phyloP scores from a whole-genome alignment of 1,284 basidiomycete genomes.

The Ustilago esculenta region DNA sequence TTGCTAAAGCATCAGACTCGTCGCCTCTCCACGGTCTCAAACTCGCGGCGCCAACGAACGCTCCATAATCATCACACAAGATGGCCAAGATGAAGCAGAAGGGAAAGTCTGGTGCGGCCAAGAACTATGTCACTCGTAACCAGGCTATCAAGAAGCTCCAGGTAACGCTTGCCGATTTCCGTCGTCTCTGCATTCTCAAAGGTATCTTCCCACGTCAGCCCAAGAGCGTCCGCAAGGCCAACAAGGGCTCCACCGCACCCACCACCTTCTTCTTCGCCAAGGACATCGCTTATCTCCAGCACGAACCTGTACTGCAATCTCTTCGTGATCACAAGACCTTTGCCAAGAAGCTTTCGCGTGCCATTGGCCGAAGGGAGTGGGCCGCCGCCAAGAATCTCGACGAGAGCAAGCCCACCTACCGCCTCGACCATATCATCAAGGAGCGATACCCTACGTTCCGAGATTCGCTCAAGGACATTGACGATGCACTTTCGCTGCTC shows the following conservation, averaged over 20 bases:
- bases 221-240: constrained; percentile 88
- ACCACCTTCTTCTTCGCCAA: constrained; percentile 99
- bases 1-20: not conserved
- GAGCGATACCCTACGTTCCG: constrained; percentile 98
- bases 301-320: constrained; percentile 95
- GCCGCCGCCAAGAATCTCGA: constrained; percentile 91
- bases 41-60: constrained; percentile 4
- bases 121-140: constrained; percentile 80
- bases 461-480: constrained; percentile 93
- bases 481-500: constrained; percentile 95
- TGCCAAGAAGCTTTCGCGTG: constrained; percentile 93
- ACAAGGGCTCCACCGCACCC: constrained; percentile 95
- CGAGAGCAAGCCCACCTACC: constrained; percentile 78
- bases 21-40: constrained; percentile 1
- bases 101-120: constrained; percentile 78
- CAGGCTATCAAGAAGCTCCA: constrained; percentile 77
- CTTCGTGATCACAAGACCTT: constrained; percentile 98
- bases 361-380: constrained; percentile 94
- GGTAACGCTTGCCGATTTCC: constrained; percentile 95
- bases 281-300: constrained; percentile 95
- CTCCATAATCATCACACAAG: constrained; percentile 3
- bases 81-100: constrained; percentile 92
- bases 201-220: constrained; percentile 99
- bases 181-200: constrained; percentile 96
- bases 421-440: constrained; percentile 91